Evolutionary conservation across 1,284 basidiomycete genomes (phyloP).

Genomic region (Apiotrichum brassicae): DNA sequence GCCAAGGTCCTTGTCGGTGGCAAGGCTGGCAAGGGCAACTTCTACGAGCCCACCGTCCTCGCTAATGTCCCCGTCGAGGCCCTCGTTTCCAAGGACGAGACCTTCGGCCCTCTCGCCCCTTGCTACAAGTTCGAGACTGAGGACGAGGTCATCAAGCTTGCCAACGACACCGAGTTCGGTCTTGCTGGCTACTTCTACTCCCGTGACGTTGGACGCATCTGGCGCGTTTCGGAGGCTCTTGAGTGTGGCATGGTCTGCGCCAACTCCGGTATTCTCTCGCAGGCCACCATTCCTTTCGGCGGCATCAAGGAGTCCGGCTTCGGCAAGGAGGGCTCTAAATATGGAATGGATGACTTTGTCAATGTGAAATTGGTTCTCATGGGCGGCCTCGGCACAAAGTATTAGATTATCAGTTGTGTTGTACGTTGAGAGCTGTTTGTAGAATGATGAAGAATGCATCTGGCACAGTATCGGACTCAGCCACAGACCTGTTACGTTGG

Average conservation of each 20-base stretch:
- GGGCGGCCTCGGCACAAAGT: slow-evolving; percentile 13
- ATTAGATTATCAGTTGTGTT: slow-evolving; percentile 3
- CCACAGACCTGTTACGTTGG: too few relatives aligned
- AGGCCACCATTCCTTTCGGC: slow-evolving; percentile 79
- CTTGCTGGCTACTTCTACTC: slow-evolving; percentile 90
- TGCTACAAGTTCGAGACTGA: slow-evolving; percentile 75
- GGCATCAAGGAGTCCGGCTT: slow-evolving; percentile 58
- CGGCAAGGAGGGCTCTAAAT: slow-evolving; percentile 47
- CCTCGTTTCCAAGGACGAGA: slow-evolving; percentile 65
- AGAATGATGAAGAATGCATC: too few relatives aligned
- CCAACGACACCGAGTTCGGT: slow-evolving; percentile 75
- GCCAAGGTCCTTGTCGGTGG: slow-evolving; percentile 84
- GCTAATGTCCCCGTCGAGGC: slow-evolving; percentile 67
- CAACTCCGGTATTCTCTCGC: slow-evolving; percentile 74
- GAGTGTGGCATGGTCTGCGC: slow-evolving; percentile 79
- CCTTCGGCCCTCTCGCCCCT: slow-evolving; percentile 65
- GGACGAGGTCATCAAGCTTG: slow-evolving; percentile 75
- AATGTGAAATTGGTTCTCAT: slow-evolving; percentile 16
- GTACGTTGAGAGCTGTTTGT: not conserved
- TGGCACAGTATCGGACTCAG: too few relatives aligned
- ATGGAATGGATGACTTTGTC: slow-evolving; percentile 47
- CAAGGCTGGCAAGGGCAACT: slow-evolving; percentile 54
- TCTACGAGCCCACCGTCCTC: slow-evolving; percentile 82
- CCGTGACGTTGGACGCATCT: slow-evolving; percentile 74
- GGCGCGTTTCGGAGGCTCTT: slow-evolving; percentile 84